Percentiles rank a stretch among this genome's conserved stretches.
phyloP scores from a whole-genome alignment of 345 rosid genomes.

The Hibiscus mutabilis region DNA sequence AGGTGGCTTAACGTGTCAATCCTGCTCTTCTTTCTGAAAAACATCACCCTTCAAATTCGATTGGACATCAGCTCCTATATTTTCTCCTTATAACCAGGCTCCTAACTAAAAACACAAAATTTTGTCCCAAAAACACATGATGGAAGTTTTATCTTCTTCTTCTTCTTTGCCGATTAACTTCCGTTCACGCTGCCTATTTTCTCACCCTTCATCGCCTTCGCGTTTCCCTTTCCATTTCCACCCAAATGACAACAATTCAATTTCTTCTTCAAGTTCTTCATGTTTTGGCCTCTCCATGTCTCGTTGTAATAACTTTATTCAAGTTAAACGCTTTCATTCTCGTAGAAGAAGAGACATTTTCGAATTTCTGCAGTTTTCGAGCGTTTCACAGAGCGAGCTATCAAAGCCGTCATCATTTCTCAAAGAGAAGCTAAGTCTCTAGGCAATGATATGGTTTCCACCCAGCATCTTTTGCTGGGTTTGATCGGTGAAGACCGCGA shows the following conservation, averaged over 20 bases:
- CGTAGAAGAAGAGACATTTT: conserved; percentile 29
- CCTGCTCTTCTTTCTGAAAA: conserved; percentile 5
- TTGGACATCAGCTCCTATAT: not conserved
- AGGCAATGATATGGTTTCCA: conserved; percentile 75
- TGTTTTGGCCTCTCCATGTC: conserved; percentile 50
- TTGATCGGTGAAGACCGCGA: conserved; percentile 73
- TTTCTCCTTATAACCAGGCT: not conserved
- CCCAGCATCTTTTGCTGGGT: conserved; percentile 79
- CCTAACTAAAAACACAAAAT: not conserved
- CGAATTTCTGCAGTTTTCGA: conserved; percentile 74
- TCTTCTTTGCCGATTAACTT: conserved; percentile 48
- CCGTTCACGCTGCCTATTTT: conserved; percentile 36
- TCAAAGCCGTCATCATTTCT: conserved; percentile 74
- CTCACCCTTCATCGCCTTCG: conserved; percentile 17
- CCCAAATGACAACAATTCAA: conserved; percentile 3
- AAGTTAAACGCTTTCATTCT: conserved; percentile 16
- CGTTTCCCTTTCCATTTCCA: conserved; percentile 21
- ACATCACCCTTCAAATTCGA: not conserved
- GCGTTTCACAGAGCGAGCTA: conserved; percentile 77
- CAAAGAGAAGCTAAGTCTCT: conserved; percentile 71
- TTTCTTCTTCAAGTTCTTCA: conserved; percentile 31
- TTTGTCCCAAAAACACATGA: not conserved
- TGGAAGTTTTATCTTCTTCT: conserved; percentile 58
- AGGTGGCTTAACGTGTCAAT: conserved; percentile 33
- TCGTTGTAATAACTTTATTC: conserved; percentile 19